These are phyloP conservation scores for Clavariopsis aquatica DNA, from an alignment of 495 filamentous ascomycete genomes.

Conservation along the genomic window DNA sequence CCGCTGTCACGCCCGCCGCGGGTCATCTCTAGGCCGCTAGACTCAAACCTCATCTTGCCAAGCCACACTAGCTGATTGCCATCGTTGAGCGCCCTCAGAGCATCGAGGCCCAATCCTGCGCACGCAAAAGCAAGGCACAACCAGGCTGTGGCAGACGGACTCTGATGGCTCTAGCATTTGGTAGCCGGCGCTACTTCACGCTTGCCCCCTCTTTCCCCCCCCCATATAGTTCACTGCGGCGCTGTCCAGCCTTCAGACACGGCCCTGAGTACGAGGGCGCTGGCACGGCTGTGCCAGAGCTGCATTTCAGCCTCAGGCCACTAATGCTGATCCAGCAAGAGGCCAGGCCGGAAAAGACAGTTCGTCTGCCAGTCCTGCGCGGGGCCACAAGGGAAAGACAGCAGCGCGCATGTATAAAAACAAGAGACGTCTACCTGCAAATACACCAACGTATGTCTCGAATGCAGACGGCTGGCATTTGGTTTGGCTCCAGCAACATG, in stretches of 20 bases:
- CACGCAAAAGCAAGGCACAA: too few relatives aligned
- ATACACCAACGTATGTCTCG: background rate
- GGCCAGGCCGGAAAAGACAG: too few relatives aligned
- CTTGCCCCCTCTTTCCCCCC: background rate
- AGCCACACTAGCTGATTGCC: background rate
- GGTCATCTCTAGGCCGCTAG: slow-evolving; percentile 4
- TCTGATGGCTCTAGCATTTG: too few relatives aligned
- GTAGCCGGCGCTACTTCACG: background rate
- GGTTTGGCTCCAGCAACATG: too few relatives aligned
- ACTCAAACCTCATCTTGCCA: slow-evolving; percentile 1
- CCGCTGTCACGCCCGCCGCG: background rate
- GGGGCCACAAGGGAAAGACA: too few relatives aligned
- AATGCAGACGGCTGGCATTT: too few relatives aligned
- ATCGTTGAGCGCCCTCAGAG: background rate
- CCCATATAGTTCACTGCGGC: too few relatives aligned
- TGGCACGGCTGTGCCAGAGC: background rate
- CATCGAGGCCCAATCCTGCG: too few relatives aligned
- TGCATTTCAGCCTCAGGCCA: background rate
- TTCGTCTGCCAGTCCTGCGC: too few relatives aligned
- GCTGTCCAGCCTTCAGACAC: too few relatives aligned
- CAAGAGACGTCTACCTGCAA: background rate
- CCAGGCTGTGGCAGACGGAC: too few relatives aligned
- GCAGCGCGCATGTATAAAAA: too few relatives aligned
- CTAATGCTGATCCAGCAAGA: background rate
- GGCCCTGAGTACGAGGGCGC: background rate